phyloP scores from a whole-genome alignment of 2,329 filamentous ascomycete genomes.

The Lachnellula occidentalis region DNA sequence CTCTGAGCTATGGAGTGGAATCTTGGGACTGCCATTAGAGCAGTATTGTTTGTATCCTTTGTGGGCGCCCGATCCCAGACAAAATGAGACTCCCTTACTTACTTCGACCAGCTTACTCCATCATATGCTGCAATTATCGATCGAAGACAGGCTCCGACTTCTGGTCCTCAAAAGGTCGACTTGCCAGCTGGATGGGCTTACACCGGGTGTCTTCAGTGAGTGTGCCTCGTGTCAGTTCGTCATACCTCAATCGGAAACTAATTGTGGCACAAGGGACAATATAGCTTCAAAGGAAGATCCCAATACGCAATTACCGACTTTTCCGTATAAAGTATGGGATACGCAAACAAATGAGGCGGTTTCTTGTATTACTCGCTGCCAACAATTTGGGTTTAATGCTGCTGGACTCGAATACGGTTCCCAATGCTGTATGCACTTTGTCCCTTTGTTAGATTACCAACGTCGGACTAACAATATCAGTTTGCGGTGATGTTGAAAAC shows the following conservation, averaged over 20 bases:
- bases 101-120: too few species aligned
- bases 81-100: too few species aligned
- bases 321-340: slow-evolving; percentile 16
- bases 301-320: slow-evolving; percentile 10
- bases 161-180: slow-evolving; percentile 13
- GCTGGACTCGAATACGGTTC: slow-evolving; percentile 16
- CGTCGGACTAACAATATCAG: not conserved
- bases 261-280: slow-evolving; percentile 45
- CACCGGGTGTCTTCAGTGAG: slow-evolving; percentile 27
- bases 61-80: too few species aligned
- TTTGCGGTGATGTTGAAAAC: slow-evolving; percentile 18
- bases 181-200: slow-evolving; percentile 20
- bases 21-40: too few species aligned
- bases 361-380: slow-evolving; percentile 11
- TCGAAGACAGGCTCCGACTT: not conserved
- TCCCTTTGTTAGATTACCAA: slow-evolving; percentile 25
- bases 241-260: slow-evolving; percentile 32
- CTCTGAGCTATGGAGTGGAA: too few species aligned
- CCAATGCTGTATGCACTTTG: slow-evolving; percentile 13
- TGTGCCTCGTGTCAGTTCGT: slow-evolving; percentile 36
- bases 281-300: slow-evolving; percentile 47
- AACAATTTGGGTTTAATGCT: slow-evolving; percentile 17
- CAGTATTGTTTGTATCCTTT: too few species aligned
- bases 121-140: too few species aligned
- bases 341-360: slow-evolving; percentile 7